Percentiles rank a stretch among this genome's conserved stretches.
Evolutionary conservation across 345 rosid species (phyloP).

Genomic region (Populus euphratica): DNA sequence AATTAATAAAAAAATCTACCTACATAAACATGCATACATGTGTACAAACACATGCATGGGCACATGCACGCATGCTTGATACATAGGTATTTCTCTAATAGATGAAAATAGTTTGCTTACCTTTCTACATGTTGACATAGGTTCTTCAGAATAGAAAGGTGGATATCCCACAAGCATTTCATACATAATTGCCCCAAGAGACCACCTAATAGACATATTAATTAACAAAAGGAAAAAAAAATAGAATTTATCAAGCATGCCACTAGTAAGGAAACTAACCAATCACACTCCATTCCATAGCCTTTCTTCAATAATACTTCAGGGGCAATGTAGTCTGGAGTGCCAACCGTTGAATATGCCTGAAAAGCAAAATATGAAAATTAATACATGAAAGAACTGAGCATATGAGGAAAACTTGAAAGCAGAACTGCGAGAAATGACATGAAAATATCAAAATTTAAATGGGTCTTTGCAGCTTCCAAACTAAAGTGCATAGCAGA

Average conservation of each 20-base stretch:
- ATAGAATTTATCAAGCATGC: slow-evolving; percentile 8
- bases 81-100: no score
- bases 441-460: no score
- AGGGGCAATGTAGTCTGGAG: slow-evolving; percentile 34
- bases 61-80: no score
- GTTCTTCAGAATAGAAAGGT: slow-evolving; percentile 96
- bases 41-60: no score
- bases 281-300: slow-evolving; percentile 38
- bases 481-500: no score
- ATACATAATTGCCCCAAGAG: slow-evolving; percentile 98
- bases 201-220: slow-evolving; percentile 56
- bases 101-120: slow-evolving; percentile 23
- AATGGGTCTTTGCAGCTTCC: no score
- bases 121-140: slow-evolving; percentile 98
- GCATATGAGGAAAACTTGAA: background rate
- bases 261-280: slow-evolving; percentile 17
- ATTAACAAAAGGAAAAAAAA: slow-evolving; percentile 5
- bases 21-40: no score
- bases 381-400: slow-evolving; percentile 2
- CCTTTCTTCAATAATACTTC: slow-evolving; percentile 38
- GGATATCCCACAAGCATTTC: slow-evolving; percentile 99
- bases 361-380: slow-evolving; percentile 3
- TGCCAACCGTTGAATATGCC: slow-evolving; percentile 29
- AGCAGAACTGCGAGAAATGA: no score
- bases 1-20: no score